Percentiles rank a stretch among this genome's conserved stretches.
phyloP scores from a whole-genome alignment of 257 asterid genomes.

The Linderniella brevidens region DNA sequence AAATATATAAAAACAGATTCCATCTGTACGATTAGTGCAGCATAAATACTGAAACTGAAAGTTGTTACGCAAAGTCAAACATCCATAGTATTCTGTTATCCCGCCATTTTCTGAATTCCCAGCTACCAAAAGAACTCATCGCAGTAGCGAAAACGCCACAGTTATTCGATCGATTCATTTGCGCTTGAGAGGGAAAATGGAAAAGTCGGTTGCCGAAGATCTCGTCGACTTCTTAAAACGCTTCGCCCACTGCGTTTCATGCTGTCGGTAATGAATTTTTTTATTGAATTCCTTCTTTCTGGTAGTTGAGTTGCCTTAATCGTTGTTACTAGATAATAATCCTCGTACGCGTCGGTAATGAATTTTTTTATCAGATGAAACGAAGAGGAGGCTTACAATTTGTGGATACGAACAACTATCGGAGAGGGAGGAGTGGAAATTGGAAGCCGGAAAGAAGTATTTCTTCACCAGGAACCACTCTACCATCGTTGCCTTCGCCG shows the following conservation, averaged over 20 bases:
- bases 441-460: conserved; percentile 76
- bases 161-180: conserved; percentile 17
- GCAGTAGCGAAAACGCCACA: no score
- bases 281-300: no score
- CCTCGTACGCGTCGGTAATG: no score
- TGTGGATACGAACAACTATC: conserved; percentile 59
- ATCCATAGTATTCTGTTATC: no score
- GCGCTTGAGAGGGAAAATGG: conserved; percentile 20
- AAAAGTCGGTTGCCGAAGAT: conserved; percentile 40
- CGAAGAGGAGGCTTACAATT: conserved; percentile 47
- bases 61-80: no score
- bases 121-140: no score
- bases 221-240: conserved; percentile 74
- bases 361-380: conserved; percentile 38
- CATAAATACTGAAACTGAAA: no score
- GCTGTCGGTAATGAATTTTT: conserved; percentile 57
- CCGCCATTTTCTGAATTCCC: no score
- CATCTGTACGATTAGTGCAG: no score
- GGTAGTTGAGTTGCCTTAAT: no score
- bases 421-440: conserved; percentile 79
- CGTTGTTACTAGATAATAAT: no score
- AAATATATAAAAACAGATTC: no score
- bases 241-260: conserved; percentile 91
- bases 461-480: conserved; percentile 90
- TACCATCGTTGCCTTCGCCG: conserved; percentile 82